Conservation (phyloP, 129 eudicot genomes). For the Flaveria trinervia region DNA sequence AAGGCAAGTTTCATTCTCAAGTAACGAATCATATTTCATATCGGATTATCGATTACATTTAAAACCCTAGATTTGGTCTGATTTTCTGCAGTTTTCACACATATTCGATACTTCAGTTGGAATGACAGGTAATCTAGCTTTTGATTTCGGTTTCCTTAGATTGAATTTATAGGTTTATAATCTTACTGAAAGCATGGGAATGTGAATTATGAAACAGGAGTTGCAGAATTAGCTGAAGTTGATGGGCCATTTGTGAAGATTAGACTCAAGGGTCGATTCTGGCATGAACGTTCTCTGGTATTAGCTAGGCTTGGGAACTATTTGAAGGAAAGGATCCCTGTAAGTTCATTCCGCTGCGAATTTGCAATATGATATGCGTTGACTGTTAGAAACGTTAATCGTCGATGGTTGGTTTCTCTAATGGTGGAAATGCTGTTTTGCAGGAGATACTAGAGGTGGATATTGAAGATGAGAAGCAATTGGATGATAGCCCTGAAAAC, state of each 20-base stretch:
- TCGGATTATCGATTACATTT: background rate
- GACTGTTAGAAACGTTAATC: background rate
- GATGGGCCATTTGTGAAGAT: slow-evolving; percentile 91
- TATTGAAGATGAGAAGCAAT: slow-evolving; percentile 89
- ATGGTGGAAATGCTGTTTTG: slow-evolving; percentile 18
- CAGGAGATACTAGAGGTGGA: slow-evolving; percentile 92
- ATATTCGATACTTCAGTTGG: slow-evolving; percentile 79
- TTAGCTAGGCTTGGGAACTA: slow-evolving; percentile 82
- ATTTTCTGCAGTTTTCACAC: slow-evolving; percentile 69
- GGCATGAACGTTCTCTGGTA: slow-evolving; percentile 74
- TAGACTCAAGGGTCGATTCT: slow-evolving; percentile 77
- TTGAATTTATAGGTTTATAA: background rate
- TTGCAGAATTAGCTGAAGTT: slow-evolving; percentile 77
- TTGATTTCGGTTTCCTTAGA: background rate
- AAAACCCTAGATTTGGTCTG: background rate
- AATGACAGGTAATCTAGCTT: slow-evolving; percentile 62
- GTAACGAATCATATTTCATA: background rate
- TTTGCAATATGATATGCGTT: background rate
- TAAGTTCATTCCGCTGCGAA: slow-evolving; percentile 18
- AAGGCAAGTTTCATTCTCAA: slow-evolving; percentile 49
- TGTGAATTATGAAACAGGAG: slow-evolving; percentile 43
- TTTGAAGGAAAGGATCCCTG: slow-evolving; percentile 87
- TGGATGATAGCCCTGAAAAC: slow-evolving; percentile 93
- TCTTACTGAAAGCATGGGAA: too few species aligned
- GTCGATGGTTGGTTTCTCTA: background rate